Conservation (phyloP, 2,329 filamentous ascomycete genomes). For the Epichloe sp. region DNA sequence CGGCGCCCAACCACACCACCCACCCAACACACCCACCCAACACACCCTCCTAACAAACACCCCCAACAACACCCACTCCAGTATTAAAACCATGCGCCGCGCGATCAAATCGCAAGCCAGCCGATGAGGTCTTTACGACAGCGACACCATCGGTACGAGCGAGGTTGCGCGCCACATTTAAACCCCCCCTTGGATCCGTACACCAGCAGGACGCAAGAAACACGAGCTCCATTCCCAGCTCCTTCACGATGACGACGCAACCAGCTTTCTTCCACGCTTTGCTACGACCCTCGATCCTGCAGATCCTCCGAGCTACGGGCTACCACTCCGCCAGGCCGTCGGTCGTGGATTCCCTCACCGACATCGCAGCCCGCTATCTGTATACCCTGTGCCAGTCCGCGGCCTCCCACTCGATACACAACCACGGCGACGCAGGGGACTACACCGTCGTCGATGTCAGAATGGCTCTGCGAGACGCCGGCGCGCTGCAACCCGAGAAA, state of each 20-base stretch:
- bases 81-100: constrained; percentile 17
- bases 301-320: constrained; percentile 82
- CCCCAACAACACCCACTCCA: too few relatives aligned
- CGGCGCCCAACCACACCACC: too few relatives aligned
- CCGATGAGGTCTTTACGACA: constrained; percentile 18
- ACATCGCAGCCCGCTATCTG: constrained; percentile 74
- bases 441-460: constrained; percentile 59
- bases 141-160: constrained; percentile 15
- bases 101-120: constrained; percentile 10
- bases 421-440: constrained; percentile 42
- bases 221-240: neutral
- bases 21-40: too few relatives aligned
- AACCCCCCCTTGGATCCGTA: neutral
- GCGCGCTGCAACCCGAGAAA: constrained; percentile 57
- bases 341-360: constrained; percentile 77
- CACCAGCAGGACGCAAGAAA: neutral
- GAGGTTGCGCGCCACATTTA: constrained; percentile 2
- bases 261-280: constrained; percentile 55
- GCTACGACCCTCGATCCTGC: constrained; percentile 73
- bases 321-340: constrained; percentile 73
- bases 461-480: constrained; percentile 72
- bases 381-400: constrained; percentile 60
- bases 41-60: too few relatives aligned
- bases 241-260: constrained; percentile 30
- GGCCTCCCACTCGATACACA: constrained; percentile 56